phyloP scores from a whole-genome alignment of 208 protist species.

The Crithidia acanthocephali region DNA sequence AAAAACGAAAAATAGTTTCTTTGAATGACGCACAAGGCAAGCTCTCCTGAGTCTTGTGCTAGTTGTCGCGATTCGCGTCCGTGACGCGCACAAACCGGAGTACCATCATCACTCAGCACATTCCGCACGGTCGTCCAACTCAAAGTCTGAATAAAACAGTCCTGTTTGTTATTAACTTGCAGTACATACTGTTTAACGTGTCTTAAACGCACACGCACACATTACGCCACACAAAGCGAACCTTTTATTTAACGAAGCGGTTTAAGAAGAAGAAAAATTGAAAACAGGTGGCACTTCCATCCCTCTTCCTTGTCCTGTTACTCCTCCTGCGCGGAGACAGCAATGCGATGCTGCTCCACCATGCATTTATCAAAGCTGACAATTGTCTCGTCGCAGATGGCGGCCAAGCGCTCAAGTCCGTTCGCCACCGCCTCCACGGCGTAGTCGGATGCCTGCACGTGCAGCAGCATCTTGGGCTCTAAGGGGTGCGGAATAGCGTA shows the following conservation, averaged over 20 bases:
- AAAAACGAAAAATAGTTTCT: no score
- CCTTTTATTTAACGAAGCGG: neutral
- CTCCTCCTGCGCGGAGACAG: constrained; percentile 23
- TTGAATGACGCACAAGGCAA: no score
- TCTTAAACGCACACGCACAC: no score
- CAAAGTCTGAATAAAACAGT: no score
- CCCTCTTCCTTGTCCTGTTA: neutral
- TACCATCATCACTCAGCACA: no score
- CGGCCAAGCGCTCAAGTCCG: constrained; percentile 80
- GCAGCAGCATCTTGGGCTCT: constrained; percentile 93
- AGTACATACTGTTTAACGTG: no score
- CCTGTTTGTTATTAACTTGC: no score
- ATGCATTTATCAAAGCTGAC: constrained; percentile 79
- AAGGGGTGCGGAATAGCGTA: constrained; percentile 95
- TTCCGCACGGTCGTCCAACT: no score
- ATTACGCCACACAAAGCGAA: no score
- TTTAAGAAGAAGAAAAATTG: neutral
- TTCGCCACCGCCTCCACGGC: constrained; percentile 83
- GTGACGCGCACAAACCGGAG: no score
- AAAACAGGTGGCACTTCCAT: neutral
- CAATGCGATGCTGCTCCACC: constrained; percentile 37
- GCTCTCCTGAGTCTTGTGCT: no score
- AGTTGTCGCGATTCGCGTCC: no score
- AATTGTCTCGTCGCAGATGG: constrained; percentile 80
- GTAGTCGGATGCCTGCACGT: constrained; percentile 90